Evolutionary conservation across 257 asterid species (phyloP).

Genomic region (Gynochthodes officinalis): DNA sequence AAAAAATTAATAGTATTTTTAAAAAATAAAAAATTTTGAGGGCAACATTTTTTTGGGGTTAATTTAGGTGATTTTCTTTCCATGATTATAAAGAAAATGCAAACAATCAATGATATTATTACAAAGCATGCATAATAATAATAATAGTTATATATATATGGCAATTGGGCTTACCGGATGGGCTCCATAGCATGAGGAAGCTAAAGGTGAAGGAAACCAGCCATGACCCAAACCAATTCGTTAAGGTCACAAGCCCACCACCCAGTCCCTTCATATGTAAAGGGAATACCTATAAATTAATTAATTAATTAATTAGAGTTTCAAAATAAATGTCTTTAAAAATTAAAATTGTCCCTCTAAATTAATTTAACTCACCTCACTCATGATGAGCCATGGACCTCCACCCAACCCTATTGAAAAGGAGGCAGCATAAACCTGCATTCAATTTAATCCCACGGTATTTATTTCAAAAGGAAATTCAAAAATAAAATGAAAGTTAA

Average conservation of each 20-base stretch:
- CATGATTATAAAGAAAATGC: background rate
- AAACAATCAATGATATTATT: background rate
- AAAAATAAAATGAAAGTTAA: too few species aligned
- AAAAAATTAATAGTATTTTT: too few species aligned
- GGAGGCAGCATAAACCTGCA: slow-evolving; percentile 23
- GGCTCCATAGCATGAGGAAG: slow-evolving; percentile 29
- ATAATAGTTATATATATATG: background rate
- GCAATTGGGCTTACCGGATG: slow-evolving; percentile 12
- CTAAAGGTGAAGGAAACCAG: slow-evolving; percentile 26
- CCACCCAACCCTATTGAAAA: slow-evolving; percentile 33
- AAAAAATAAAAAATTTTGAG: too few species aligned
- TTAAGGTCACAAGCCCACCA: slow-evolving; percentile 23
- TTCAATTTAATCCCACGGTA: background rate
- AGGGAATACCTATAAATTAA: slow-evolving; percentile 20
- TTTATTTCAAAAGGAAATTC: too few species aligned
- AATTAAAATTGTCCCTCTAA: too few species aligned
- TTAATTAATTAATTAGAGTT: too few species aligned
- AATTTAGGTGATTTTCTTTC: too few species aligned
- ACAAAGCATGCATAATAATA: background rate
- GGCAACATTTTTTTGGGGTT: too few species aligned
- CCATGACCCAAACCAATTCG: slow-evolving; percentile 33
- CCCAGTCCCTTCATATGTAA: slow-evolving; percentile 26
- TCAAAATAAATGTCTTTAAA: too few species aligned
- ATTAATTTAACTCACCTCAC: slow-evolving; percentile 22
- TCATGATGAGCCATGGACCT: slow-evolving; percentile 33